Evolutionary conservation across 495 filamentous ascomycete species (phyloP), one percentile per base, ranked within the genome.

Genomic region (Endocarpon pusillum): DNA sequence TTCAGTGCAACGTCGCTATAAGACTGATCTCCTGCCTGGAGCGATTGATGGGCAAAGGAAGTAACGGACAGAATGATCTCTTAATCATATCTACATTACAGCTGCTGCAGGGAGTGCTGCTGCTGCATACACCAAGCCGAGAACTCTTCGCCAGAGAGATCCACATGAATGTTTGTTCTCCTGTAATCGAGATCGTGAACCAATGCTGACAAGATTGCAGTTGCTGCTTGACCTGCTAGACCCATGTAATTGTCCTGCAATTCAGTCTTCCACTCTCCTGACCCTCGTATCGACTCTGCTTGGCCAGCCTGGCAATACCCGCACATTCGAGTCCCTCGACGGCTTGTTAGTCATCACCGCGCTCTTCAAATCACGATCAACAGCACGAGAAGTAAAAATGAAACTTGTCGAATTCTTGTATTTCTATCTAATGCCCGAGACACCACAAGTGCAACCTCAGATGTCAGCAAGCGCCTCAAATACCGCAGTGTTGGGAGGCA

Each of bases 391-490:
- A 41, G 87, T 97, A 37, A 94, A 91, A 53, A 70, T 93, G 43
- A 84, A 86, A 45, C 67, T 92, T 7, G 75, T 94, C 38, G 89
- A 97, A 48, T 94, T 97, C 51, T 58, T 97, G 3, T 93, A 96
- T 57, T 94, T 94, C 56, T 97, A 96, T 54, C 72, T 97, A 32
- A 94, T 94, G 75, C 84, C 86, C 19, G 89, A 96, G 55, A 73
- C 67, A 1, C 72, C 79, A 1, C 14, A 59, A 64, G 0, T 29
- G 42, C 46, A 10, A 25, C 46, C 48, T 65, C 32, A 52, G 44
- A 36, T 5, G 7, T 7, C 48, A 35, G 56, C 59, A 22, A 58
- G 47, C 22, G 43, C 55, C 15, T 59, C 62, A 2, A 57, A 53
- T 3, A 47, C 61, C 3, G 46, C 47, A 7, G 41, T 46, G 35